A percentile compares a stretch with the other conserved stretches of the same genome.
phyloP scores from a whole-genome alignment of 129 eudicot genomes.

The Ambrosia artemisiifolia region DNA sequence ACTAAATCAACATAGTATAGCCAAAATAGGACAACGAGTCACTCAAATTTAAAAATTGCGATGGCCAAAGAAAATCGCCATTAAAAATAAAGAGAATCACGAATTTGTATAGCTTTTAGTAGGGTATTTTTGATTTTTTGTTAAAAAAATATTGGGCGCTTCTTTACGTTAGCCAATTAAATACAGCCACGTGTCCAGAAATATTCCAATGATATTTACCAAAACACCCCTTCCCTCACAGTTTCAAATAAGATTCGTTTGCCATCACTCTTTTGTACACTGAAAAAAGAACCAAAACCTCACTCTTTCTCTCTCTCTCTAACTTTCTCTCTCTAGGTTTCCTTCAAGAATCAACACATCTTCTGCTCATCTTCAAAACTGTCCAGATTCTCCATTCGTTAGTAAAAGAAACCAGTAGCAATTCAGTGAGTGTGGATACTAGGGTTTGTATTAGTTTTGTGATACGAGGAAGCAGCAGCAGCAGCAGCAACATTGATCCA shows the following conservation, averaged over 20 bases:
- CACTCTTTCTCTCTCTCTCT: not conserved
- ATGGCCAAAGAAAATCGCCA: no score
- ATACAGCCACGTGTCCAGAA: not conserved
- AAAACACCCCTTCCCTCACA: slow-evolving; percentile 15
- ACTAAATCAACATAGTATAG: no score
- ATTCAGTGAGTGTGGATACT: not conserved
- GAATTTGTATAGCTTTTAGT: no score
- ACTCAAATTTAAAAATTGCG: no score
- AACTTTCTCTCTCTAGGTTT: slow-evolving; percentile 20
- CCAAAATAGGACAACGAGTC: no score
- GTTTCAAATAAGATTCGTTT: slow-evolving; percentile 9
- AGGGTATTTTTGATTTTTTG: no score
- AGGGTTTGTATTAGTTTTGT: slow-evolving; percentile 29
- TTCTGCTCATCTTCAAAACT: not conserved
- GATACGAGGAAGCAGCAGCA: not conserved
- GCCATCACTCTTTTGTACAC: not conserved
- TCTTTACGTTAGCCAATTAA: not conserved
- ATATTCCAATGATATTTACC: not conserved
- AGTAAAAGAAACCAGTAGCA: not conserved
- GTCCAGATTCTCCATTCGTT: not conserved
- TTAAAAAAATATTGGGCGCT: not conserved
- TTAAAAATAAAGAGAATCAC: no score
- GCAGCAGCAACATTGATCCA: slow-evolving; percentile 37
- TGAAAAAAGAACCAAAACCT: not conserved
- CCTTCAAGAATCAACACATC: not conserved